phyloP scores from a whole-genome alignment of 2,329 filamentous ascomycete genomes.

The Hymenotorrendiella dingleyae region DNA sequence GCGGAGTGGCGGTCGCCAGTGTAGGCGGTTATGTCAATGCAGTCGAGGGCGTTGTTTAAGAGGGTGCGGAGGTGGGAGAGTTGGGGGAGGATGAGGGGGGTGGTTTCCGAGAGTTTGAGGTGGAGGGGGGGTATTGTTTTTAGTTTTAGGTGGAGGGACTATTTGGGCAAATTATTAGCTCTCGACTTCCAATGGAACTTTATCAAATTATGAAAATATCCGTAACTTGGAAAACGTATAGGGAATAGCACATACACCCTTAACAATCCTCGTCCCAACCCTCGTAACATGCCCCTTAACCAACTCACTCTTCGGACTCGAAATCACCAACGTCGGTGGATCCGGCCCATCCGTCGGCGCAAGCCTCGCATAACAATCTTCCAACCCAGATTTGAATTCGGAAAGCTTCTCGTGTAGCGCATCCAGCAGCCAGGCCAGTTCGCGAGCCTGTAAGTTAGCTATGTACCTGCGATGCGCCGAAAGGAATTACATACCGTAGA shows the following conservation, averaged over 20 bases:
- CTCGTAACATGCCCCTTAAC: conserved; percentile 91
- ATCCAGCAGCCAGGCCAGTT: conserved; percentile 32
- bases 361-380: conserved; percentile 83
- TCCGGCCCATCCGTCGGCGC: conserved; percentile 65
- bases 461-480: neutral
- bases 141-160: conserved; percentile 74
- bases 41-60: conserved; percentile 76
- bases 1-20: conserved; percentile 56
- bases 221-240: neutral
- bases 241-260: conserved; percentile 58
- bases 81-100: conserved; percentile 57
- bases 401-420: conserved; percentile 30
- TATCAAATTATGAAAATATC: neutral
- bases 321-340: conserved; percentile 84
- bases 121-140: conserved; percentile 50
- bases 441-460: conserved; percentile 24
- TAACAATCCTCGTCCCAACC: conserved; percentile 83
- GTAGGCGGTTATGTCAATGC: conserved; percentile 71
- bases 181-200: neutral
- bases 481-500: conserved; percentile 21
- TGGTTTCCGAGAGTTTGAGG: conserved; percentile 32
- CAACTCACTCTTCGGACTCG: conserved; percentile 77
- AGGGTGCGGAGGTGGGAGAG: conserved; percentile 68
- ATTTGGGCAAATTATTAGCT: neutral
- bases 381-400: conserved; percentile 51